Conservation (phyloP, 441 rosid species). For the Euphorbia schlechtendalii region DNA sequence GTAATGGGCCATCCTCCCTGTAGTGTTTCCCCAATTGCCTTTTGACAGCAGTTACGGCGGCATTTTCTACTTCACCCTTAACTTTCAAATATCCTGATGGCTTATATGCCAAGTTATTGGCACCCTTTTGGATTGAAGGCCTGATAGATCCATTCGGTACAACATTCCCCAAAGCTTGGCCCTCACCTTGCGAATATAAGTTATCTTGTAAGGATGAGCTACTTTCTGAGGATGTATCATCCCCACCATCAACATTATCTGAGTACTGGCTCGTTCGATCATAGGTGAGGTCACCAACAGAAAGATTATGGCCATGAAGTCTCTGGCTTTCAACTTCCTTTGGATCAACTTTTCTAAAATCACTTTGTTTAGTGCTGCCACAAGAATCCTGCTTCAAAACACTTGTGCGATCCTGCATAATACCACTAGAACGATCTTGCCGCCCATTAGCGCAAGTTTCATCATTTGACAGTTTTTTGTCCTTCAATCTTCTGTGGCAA, state of each 20-base stretch:
- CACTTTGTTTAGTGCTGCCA: slow-evolving; percentile 83
- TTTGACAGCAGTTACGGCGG: slow-evolving; percentile 69
- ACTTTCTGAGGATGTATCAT: slow-evolving; percentile 70
- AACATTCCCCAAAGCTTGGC: slow-evolving; percentile 28
- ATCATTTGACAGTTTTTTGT: slow-evolving; percentile 54
- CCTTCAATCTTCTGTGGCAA: slow-evolving; percentile 92
- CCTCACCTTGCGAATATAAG: slow-evolving; percentile 33
- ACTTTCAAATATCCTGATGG: slow-evolving; percentile 84
- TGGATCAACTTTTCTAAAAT: slow-evolving; percentile 44
- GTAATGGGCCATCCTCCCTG: slow-evolving; percentile 75
- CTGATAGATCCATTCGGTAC: slow-evolving; percentile 30
- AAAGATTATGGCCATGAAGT: slow-evolving; percentile 39
- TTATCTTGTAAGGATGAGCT: slow-evolving; percentile 59
- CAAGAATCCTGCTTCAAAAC: slow-evolving; percentile 80
- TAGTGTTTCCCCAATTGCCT: slow-evolving; percentile 78
- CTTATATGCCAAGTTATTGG: slow-evolving; percentile 45
- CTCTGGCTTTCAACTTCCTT: slow-evolving; percentile 84
- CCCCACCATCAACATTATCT: slow-evolving; percentile 42
- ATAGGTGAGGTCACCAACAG: slow-evolving; percentile 32
- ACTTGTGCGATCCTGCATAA: slow-evolving; percentile 76
- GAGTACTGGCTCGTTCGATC: slow-evolving; percentile 32
- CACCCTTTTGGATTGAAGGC: slow-evolving; percentile 25
- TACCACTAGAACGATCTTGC: slow-evolving; percentile 71
- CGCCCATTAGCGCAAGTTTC: slow-evolving; percentile 52
- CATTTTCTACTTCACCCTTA: slow-evolving; percentile 64